Conservation (phyloP, 75 land plant genomes). For the Selaginella tamariscina region DNA sequence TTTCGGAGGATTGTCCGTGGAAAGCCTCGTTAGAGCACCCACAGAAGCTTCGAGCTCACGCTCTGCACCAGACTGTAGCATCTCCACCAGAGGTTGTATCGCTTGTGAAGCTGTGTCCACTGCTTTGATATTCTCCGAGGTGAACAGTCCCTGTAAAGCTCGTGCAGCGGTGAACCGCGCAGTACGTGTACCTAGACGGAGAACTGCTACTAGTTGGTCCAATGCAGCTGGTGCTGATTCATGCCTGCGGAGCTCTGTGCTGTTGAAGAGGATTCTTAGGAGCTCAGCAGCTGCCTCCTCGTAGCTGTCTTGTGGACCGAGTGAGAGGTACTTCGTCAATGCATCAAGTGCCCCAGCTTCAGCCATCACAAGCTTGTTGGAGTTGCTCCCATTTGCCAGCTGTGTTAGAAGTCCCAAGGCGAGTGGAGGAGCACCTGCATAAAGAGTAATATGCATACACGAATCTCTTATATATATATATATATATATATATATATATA, state of each 20-base stretch:
- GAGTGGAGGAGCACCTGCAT: conserved; percentile 85
- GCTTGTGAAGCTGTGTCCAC: conserved; percentile 72
- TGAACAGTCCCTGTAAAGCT: conserved; percentile 73
- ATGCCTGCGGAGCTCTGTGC: conserved; percentile 68
- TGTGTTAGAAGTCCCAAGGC: conserved; percentile 74
- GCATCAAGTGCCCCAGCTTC: conserved; percentile 91
- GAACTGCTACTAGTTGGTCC: conserved; percentile 81
- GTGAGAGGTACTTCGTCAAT: conserved; percentile 81
- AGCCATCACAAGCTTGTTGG: conserved; percentile 80
- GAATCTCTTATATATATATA: too few species aligned
- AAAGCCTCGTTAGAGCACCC: conserved; percentile 63
- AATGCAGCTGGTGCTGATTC: conserved; percentile 84
- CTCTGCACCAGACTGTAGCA: conserved; percentile 75
- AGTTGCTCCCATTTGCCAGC: conserved; percentile 60
- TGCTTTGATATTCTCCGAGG: conserved; percentile 65
- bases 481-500: too few species aligned
- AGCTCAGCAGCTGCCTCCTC: conserved; percentile 91
- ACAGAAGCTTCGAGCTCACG: conserved; percentile 92
- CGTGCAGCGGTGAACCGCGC: conserved; percentile 86
- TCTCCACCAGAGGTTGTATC: conserved; percentile 80
- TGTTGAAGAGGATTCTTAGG: conserved; percentile 59
- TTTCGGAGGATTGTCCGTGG: conserved; percentile 75
- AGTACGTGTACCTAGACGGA: conserved; percentile 60
- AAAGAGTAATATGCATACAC: too few species aligned
- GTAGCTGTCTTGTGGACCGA: conserved; percentile 87